Conservation (phyloP, 148 eudicot species). For the Diospyros lotus region DNA sequence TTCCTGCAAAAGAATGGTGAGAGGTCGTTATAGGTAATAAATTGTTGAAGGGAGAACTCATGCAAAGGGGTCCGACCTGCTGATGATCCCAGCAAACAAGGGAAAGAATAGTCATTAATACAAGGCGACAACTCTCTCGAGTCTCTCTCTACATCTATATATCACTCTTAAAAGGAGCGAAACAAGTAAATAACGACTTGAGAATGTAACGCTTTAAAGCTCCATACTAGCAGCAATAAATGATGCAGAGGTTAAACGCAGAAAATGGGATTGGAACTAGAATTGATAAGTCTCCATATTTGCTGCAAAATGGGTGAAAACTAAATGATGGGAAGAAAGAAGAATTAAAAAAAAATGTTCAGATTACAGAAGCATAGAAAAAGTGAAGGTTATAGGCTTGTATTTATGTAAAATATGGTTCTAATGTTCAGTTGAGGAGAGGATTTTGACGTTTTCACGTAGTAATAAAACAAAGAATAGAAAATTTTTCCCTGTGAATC, state of each 20-base stretch:
- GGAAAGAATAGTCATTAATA: constrained; percentile 12
- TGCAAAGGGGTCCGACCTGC: constrained; percentile 3
- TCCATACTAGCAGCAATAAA: not conserved
- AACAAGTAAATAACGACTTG: not conserved
- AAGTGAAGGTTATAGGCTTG: too few species aligned
- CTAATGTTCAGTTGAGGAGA: not conserved
- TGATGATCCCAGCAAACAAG: not conserved
- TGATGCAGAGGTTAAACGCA: not conserved
- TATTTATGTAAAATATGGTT: too few species aligned
- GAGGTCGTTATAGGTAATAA: constrained; percentile 30
- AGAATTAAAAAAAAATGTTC: not conserved
- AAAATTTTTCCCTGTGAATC: not conserved
- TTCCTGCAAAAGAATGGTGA: constrained; percentile 17
- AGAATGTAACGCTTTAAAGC: not conserved
- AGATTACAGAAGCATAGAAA: too few species aligned
- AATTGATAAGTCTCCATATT: not conserved
- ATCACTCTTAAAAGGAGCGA: constrained; percentile 13
- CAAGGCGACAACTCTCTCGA: not conserved
- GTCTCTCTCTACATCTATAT: not conserved
- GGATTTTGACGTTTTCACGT: not conserved
- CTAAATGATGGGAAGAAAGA: not conserved
- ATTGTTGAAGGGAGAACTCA: constrained; percentile 8
- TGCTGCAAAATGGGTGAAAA: not conserved
- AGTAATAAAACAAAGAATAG: not conserved
- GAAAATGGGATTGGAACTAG: not conserved